Base-by-base conservation (phyloP, 805 yeast genomes). In the Henningerozyma blattae region DNA sequence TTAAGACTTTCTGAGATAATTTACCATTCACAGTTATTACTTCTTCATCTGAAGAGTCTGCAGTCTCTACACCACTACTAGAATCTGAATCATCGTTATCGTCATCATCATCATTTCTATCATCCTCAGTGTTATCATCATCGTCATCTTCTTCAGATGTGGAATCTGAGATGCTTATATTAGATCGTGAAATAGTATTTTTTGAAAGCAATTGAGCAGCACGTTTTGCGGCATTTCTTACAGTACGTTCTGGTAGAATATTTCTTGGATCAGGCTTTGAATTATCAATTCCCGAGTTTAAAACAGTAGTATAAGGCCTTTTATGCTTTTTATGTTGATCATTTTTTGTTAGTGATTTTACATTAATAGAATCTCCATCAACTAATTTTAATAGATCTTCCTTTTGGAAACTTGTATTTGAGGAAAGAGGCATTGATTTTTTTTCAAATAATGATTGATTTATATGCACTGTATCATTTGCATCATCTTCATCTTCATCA, bases 221-320 rank as follows among this genome's bases (percentile, higher is more conserved):
- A 25, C 46, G 42, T 35, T 41, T 48, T 12, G 58, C 59, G n/a
- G 55, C 58, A 32, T 34, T 41, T 22, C 56, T 49, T 25, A 52
- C 47, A 5, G 43, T 37, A 29, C 52, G 41, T 25, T 38, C 39
- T 2, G 58, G 56, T 24, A 52, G 33, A 20, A 49, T 44, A 38
- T 48, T 50, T 41, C 58, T 44, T 25, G 54, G 48, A 39, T 47
- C 50, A 5, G 50, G 54, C 37, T 43, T 43, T 5, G 57, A 48
- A 34, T 54, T 53, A 34, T 54, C 57, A 12, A 48, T 50, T 33
- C 52, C 54, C 19, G 46, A 47, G 32, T 45, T 38, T 18, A 47
- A 31, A 22, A 52, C 48, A 3, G 57, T 52, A 3, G 50, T 46
- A 30, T 50, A 49, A n/a, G 56, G 53, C 26, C 42, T 51, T n/a